Conservation (phyloP, 768 basidiomycete species). For the Termitomyces sp. region DNA sequence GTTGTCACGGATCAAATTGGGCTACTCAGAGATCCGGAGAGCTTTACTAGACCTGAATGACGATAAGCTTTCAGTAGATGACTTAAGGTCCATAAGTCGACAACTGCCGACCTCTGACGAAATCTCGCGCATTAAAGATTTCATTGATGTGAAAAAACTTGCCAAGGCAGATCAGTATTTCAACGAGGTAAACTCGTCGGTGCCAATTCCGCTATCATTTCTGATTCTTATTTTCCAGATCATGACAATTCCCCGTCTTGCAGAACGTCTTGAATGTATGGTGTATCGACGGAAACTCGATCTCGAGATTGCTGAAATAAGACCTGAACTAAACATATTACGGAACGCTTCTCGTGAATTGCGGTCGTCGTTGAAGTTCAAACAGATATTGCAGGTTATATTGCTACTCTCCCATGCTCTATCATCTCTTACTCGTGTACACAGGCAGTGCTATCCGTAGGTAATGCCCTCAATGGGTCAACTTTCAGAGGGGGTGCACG, state of each 20-base stretch:
- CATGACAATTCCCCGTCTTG: conserved; percentile 70
- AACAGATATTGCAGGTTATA: conserved; percentile 70
- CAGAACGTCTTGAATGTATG: conserved; percentile 77
- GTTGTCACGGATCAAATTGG: conserved; percentile 71
- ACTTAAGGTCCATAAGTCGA: conserved; percentile 69
- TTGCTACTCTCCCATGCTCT: conserved; percentile 8
- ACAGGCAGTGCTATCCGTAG: conserved; percentile 70
- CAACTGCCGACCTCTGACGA: conserved; percentile 84
- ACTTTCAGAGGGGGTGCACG: conserved; percentile 80
- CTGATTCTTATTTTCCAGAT: conserved; percentile 50
- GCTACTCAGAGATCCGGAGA: conserved; percentile 59
- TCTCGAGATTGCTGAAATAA: conserved; percentile 77
- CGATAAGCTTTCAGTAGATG: conserved; percentile 61
- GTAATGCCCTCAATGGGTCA: conserved; percentile 80
- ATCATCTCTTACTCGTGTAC: neutral
- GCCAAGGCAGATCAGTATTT: conserved; percentile 86
- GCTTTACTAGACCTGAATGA: conserved; percentile 77
- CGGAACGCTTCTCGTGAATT: conserved; percentile 71
- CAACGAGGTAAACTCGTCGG: conserved; percentile 45
- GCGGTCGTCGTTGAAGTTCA: conserved; percentile 60
- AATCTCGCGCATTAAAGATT: conserved; percentile 52
- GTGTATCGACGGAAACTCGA: conserved; percentile 80
- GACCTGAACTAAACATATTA: conserved; percentile 75
- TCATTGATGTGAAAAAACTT: conserved; percentile 68
- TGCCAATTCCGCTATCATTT: neutral